Percentiles rank a stretch among this genome's conserved stretches.
Conservation (phyloP, 1,284 basidiomycete species). For the Mycena sp. region DNA sequence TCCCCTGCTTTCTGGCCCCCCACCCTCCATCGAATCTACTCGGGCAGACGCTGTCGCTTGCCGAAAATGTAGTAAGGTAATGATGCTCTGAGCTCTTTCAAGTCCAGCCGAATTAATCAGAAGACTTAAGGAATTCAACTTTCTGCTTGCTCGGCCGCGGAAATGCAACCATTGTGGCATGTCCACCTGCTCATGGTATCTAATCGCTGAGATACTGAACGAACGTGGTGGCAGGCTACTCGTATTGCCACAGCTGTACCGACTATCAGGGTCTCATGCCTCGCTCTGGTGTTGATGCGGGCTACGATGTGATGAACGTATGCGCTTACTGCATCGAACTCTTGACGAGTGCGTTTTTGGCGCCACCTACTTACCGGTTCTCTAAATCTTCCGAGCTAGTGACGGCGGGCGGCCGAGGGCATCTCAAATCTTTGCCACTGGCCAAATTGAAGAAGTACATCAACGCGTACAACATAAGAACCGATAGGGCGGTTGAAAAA, state of each 20-base stretch:
- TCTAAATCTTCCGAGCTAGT: slow-evolving; percentile 51
- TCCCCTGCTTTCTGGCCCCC: slow-evolving; percentile 75
- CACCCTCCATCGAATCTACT: slow-evolving; percentile 50
- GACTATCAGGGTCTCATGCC: slow-evolving; percentile 83
- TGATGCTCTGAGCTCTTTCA: background rate
- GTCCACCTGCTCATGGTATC: slow-evolving; percentile 37
- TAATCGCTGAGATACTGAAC: slow-evolving; percentile 13
- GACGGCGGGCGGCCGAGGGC: slow-evolving; percentile 67
- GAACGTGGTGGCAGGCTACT: slow-evolving; percentile 58
- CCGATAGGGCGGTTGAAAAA: slow-evolving; percentile 75
- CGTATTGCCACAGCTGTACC: slow-evolving; percentile 75
- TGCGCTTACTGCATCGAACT: slow-evolving; percentile 79
- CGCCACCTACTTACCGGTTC: background rate
- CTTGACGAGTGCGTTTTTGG: slow-evolving; percentile 64
- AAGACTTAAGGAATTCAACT: slow-evolving; percentile 72
- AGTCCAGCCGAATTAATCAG: background rate
- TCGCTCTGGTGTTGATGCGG: slow-evolving; percentile 53
- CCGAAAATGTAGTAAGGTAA: slow-evolving; percentile 71
- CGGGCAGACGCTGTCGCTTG: slow-evolving; percentile 57
- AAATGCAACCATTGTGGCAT: slow-evolving; percentile 81
- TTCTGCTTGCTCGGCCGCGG: slow-evolving; percentile 69
- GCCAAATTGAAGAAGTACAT: slow-evolving; percentile 74
- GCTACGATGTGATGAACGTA: slow-evolving; percentile 71
- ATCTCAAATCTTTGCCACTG: slow-evolving; percentile 63
- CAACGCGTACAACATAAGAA: slow-evolving; percentile 71